Base-by-base conservation (phyloP, 441 rosid species). In the Metrosideros polymorpha region DNA sequence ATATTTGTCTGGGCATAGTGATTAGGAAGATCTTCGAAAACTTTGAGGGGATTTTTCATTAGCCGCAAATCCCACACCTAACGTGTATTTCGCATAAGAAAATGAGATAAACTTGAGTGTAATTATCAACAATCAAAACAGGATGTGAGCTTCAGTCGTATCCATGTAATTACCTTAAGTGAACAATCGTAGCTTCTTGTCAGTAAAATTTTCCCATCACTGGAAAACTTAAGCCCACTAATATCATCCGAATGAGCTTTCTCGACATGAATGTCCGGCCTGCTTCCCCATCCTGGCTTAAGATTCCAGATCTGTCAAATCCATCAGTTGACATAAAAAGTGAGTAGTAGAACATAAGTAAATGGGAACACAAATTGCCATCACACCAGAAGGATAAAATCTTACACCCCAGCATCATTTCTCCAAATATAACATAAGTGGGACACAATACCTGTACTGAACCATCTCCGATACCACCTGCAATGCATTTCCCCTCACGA, bases 211-310 rank as follows among this genome's bases (percentile, higher is more conserved):
- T 89, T 92, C 27, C 96, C 97, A 89, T 98, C 98, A 88, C 96
- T 93, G 83, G 99, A 96, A 93, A 96, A 98, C 93, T 95, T 95
- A 84, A 98, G 95, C 82, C 92, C 90, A n/a, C 97, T 98, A 82
- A 98, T 96, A 87, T 98, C 99, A 89, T 98, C 99, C 76, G 95
- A 93, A 90, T 98, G 99, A 87, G 93, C 95, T 85, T 95, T 94
- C 86, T 94, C 98, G 77, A 95, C 91, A 43, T 92, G 89, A 85
- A 95, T 86, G 89, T 98, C 98, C 3, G 99, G 99, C 91, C 99
- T 92, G 92, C 98, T 98, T 91, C 99, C 99, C 99, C 99, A 96
- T 87, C 99, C 99, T 2, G 98, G 97, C 92, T 98, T 95, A 84
- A 95, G 96, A 89, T 93, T 96, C 99, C 99, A 98, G 85, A 95